These are phyloP conservation scores for Geotrichum armillariae DNA, from an alignment of 1,139 yeast genomes.

Conservation along the genomic window DNA sequence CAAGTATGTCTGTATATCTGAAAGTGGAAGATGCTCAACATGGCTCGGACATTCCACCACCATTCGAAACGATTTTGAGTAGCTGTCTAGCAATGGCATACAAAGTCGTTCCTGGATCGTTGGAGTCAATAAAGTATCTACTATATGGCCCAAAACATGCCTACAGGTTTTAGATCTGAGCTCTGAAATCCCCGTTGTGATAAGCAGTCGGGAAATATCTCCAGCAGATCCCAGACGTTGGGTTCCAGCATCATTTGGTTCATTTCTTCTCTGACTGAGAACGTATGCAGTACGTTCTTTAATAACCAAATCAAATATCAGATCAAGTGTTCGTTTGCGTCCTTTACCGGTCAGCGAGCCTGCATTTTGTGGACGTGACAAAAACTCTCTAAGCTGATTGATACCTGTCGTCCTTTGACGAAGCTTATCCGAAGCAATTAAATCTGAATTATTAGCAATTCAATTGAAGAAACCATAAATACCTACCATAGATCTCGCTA, in stretches of 20 bases:
- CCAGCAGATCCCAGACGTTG: conserved; percentile 14
- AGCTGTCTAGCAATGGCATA: conserved; percentile 15
- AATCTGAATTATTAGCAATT: conserved; percentile 4
- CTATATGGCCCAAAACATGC: conserved; percentile 9
- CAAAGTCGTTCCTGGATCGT: conserved; percentile 13
- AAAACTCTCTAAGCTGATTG: conserved; percentile 14
- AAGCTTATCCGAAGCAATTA: conserved; percentile 18
- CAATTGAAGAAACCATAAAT: not conserved
- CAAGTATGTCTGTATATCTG: conserved; percentile 1
- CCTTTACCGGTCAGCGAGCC: conserved; percentile 7
- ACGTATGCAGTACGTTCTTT: conserved; percentile 16
- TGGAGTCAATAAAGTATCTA: conserved; percentile 14
- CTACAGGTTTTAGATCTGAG: conserved; percentile 13
- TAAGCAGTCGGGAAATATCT: conserved; percentile 10
- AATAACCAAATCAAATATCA: conserved; percentile 4
- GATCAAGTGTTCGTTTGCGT: conserved; percentile 7
- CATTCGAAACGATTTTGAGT: conserved; percentile 15
- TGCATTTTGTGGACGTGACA: conserved; percentile 5
- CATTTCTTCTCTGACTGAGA: conserved; percentile 7
- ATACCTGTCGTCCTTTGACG: conserved; percentile 18
- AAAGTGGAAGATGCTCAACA: conserved; percentile 15
- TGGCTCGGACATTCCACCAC: conserved; percentile 14
- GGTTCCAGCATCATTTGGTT: conserved; percentile 9
- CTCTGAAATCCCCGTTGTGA: conserved; percentile 8
- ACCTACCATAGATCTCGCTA: conserved; percentile 11